Conservation (phyloP, 441 rosid genomes). For the Adansonia grandidieri region DNA sequence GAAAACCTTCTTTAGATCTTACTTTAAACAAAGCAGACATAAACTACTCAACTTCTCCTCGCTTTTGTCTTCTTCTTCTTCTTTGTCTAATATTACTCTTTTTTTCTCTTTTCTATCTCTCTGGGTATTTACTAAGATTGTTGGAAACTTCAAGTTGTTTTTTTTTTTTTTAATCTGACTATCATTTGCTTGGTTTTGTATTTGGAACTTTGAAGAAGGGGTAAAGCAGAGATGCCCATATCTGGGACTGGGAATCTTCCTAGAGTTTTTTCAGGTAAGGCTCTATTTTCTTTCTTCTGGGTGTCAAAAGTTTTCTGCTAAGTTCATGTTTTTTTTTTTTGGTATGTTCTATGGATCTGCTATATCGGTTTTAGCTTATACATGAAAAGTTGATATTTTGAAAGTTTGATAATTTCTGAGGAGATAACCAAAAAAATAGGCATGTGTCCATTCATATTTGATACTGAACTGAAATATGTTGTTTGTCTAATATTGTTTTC, state of each 20-base stretch:
- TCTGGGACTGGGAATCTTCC: conserved; percentile 43
- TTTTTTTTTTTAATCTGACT: conserved; percentile 10
- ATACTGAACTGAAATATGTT: conserved; percentile 1
- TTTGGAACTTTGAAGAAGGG: conserved; percentile 21
- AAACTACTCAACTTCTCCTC: conserved; percentile 30
- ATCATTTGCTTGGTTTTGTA: conserved; percentile 25
- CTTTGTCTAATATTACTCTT: neutral
- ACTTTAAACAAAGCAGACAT: conserved; percentile 37
- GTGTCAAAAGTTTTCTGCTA: neutral
- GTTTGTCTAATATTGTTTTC: neutral
- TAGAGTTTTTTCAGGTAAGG: conserved; percentile 52
- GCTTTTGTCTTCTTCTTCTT: conserved; percentile 23
- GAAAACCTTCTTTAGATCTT: conserved; percentile 41
- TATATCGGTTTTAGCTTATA: conserved; percentile 16
- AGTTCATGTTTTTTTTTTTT: neutral
- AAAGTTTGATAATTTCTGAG: conserved; percentile 1
- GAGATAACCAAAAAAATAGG: neutral
- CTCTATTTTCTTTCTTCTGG: conserved; percentile 3
- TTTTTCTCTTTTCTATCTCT: neutral
- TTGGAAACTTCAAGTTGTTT: conserved; percentile 8
- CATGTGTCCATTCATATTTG: neutral
- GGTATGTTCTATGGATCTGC: conserved; percentile 30
- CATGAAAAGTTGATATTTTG: conserved; percentile 20
- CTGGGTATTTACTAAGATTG: conserved; percentile 22
- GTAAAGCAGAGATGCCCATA: conserved; percentile 45